These are phyloP conservation scores for Linum tenue DNA, from an alignment of 345 rosid species.

Conservation along the genomic window DNA sequence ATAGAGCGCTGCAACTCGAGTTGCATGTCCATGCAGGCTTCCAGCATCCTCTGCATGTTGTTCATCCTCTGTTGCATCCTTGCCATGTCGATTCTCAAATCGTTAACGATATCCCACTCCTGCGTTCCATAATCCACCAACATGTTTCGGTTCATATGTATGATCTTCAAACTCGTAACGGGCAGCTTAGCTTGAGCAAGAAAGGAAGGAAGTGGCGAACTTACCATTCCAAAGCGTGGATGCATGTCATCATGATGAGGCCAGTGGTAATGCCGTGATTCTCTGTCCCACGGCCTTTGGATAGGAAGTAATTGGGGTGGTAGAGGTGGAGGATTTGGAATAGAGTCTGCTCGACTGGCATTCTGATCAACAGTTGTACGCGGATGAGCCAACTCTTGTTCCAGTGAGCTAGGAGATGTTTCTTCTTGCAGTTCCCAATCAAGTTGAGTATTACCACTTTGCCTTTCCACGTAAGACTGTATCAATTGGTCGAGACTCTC, in stretches of 20 bases:
- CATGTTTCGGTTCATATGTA: background rate
- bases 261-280: slow-evolving; percentile 45
- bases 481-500: slow-evolving; percentile 77
- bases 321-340: slow-evolving; percentile 37
- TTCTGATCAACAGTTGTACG: slow-evolving; percentile 26
- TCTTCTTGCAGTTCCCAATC: slow-evolving; percentile 60
- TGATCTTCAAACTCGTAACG: background rate
- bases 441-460: slow-evolving; percentile 40
- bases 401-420: slow-evolving; percentile 36
- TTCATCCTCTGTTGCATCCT: slow-evolving; percentile 92
- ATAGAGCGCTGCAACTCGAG: slow-evolving; percentile 86
- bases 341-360: slow-evolving; percentile 36
- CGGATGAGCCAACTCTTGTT: slow-evolving; percentile 50
- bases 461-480: slow-evolving; percentile 82
- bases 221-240: slow-evolving; percentile 66
- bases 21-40: slow-evolving; percentile 99
- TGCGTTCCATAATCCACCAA: slow-evolving; percentile 25
- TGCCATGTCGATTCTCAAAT: slow-evolving; percentile 84
- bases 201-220: slow-evolving; percentile 10
- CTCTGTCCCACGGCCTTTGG: slow-evolving; percentile 61
- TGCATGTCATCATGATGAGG: slow-evolving; percentile 50
- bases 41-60: slow-evolving; percentile 81
- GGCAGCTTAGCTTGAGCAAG: background rate
- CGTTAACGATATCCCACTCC: slow-evolving; percentile 81
- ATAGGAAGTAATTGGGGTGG: slow-evolving; percentile 37